A percentile compares a stretch with the other conserved stretches of the same genome.
phyloP scores from a whole-genome alignment of 352 stramenopile species.

The Pythium biforme region DNA sequence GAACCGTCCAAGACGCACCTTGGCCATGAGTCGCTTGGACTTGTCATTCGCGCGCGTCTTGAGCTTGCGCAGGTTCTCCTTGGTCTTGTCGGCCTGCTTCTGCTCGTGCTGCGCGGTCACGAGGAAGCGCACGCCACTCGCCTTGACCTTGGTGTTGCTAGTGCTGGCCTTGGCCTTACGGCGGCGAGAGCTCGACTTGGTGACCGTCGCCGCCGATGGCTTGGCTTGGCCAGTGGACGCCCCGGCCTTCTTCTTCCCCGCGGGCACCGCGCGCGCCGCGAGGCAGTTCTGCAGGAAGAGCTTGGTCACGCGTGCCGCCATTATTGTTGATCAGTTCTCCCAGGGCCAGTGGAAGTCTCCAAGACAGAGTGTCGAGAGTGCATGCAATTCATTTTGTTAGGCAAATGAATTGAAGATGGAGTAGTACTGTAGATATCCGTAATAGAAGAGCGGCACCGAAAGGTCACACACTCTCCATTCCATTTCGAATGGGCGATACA shows the following conservation, averaged over 20 bases:
- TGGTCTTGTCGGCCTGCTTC: constrained; percentile 47
- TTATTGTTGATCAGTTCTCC: constrained; percentile 14
- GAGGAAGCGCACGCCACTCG: constrained; percentile 45
- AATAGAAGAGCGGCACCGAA: neutral
- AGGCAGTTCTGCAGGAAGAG: constrained; percentile 68
- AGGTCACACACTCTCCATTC: constrained; percentile 3
- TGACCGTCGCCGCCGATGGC: neutral
- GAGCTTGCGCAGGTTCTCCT: constrained; percentile 65
- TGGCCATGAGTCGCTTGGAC: constrained; percentile 63
- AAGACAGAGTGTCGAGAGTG: too few relatives aligned
- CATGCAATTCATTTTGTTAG: neutral
- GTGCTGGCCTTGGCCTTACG: constrained; percentile 23
- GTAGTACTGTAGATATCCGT: neutral
- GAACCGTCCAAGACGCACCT: too few relatives aligned
- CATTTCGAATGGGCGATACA: constrained; percentile 9
- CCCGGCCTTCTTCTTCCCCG: constrained; percentile 18
- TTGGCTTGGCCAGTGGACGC: neutral
- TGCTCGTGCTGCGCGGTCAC: constrained; percentile 52
- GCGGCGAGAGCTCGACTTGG: constrained; percentile 17
- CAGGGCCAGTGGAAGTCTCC: neutral
- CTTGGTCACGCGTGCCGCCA: constrained; percentile 70
- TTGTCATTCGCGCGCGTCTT: constrained; percentile 52
- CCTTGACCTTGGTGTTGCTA: neutral
- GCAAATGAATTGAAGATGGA: neutral
- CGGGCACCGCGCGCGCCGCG: constrained; percentile 22